Evolutionary conservation across 768 basidiomycete species (phyloP).

Genomic region (Leucocoprinus birnbaumii): DNA sequence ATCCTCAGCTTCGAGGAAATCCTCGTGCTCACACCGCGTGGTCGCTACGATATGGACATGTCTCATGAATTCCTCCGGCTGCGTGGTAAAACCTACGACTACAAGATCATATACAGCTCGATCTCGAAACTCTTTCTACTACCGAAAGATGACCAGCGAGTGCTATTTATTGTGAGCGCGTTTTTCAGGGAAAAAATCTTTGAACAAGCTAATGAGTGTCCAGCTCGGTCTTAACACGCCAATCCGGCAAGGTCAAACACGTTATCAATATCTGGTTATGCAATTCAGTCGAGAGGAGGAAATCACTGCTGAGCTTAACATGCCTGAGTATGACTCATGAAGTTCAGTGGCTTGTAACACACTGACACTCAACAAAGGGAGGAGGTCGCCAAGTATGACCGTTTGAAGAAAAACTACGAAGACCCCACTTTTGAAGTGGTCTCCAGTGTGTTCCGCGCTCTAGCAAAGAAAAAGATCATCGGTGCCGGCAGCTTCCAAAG

Average conservation of each 20-base stretch:
- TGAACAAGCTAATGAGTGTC: background rate
- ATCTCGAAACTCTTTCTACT: conserved; percentile 89
- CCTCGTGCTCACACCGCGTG: conserved; percentile 91
- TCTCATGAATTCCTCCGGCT: conserved; percentile 91
- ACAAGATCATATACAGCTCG: conserved; percentile 90
- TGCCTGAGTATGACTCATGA: conserved; percentile 70
- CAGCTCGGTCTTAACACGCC: conserved; percentile 90
- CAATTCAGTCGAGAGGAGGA: conserved; percentile 97
- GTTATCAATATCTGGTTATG: conserved; percentile 98
- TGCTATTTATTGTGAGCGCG: conserved; percentile 83
- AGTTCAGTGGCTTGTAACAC: conserved; percentile 1
- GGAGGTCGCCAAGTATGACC: conserved; percentile 74
- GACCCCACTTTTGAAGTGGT: conserved; percentile 95
- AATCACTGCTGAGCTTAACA: conserved; percentile 91
- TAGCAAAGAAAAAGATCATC: conserved; percentile 89
- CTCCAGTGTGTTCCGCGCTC: conserved; percentile 87
- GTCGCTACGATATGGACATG: conserved; percentile 98
- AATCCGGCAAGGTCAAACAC: conserved; percentile 96
- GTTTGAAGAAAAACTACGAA: conserved; percentile 91
- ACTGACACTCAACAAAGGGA: conserved; percentile 42
- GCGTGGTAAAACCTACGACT: conserved; percentile 99
- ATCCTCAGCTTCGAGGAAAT: conserved; percentile 96
- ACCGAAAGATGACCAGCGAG: conserved; percentile 95
- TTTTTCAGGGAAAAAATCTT: no score
- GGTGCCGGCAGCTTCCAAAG: conserved; percentile 85